Evolutionary conservation across 768 basidiomycete genomes (phyloP).

Genomic region (Tremella yokohamensis): DNA sequence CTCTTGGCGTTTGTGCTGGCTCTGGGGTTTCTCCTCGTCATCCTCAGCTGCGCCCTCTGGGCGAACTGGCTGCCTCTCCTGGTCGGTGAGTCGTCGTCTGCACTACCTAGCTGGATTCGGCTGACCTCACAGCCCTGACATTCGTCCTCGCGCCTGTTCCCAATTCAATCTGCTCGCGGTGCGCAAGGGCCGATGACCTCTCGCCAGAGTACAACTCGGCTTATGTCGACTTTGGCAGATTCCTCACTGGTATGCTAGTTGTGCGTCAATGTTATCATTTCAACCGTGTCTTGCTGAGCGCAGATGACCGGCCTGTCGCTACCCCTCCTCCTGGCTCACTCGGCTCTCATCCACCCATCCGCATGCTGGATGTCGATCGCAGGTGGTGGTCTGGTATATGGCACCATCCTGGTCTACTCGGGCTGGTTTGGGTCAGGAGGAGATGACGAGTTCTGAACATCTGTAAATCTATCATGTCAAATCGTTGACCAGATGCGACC

Average conservation of each 20-base stretch:
- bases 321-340: constrained; percentile 86
- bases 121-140: constrained; percentile 64
- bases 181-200: constrained; percentile 78
- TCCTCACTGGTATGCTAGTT: constrained; percentile 84
- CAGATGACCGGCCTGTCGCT: constrained; percentile 76
- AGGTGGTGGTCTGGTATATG: constrained; percentile 89
- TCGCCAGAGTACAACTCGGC: constrained; percentile 64
- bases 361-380: constrained; percentile 93
- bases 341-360: constrained; percentile 73
- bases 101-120: background rate
- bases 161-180: constrained; percentile 89
- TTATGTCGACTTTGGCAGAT: constrained; percentile 81
- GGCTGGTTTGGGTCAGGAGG: constrained; percentile 45
- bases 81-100: constrained; percentile 63
- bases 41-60: constrained; percentile 94
- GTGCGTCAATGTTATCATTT: constrained; percentile 52
- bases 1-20: constrained; percentile 95
- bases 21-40: constrained; percentile 94
- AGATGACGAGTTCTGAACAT: constrained; percentile 38
- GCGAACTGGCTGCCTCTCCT: constrained; percentile 94
- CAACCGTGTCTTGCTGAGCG: constrained; percentile 3
- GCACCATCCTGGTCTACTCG: constrained; percentile 77
- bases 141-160: constrained; percentile 95
- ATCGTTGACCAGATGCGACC: too few relatives aligned
- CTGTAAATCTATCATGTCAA: too few relatives aligned